A percentile compares a stretch with the other conserved stretches of the same genome.
phyloP scores from a whole-genome alignment of 805 yeast genomes.

The Nakazawaea molendinolei region DNA sequence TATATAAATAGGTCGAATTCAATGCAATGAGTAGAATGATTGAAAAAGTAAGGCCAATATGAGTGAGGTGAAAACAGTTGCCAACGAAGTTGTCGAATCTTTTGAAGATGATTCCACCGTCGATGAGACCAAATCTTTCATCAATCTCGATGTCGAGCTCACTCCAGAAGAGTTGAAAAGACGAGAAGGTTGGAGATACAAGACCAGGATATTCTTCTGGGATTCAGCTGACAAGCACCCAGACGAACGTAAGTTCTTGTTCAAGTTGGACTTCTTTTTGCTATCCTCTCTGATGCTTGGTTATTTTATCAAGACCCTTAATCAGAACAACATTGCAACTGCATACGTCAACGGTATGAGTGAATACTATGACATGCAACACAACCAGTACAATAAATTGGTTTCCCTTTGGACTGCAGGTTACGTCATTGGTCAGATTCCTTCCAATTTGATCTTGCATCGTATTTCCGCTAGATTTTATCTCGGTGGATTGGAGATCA shows the following conservation, averaged over 20 bases:
- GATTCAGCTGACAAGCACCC: constrained; percentile 30
- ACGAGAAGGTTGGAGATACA: background rate
- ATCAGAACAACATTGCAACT: constrained; percentile 48
- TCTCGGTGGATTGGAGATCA: constrained; percentile 49
- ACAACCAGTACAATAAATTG: constrained; percentile 43
- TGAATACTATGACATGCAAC: constrained; percentile 43
- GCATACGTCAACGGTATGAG: constrained; percentile 56
- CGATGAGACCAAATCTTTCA: constrained; percentile 1
- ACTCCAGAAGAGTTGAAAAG: constrained; percentile 1
- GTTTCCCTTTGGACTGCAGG: constrained; percentile 50
- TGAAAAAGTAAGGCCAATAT: no score
- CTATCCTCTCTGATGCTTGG: constrained; percentile 44
- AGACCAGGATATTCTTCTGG: constrained; percentile 17
- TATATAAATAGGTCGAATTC: no score
- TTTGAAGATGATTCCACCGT: background rate
- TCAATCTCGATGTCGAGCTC: constrained; percentile 1
- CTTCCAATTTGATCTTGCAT: constrained; percentile 52
- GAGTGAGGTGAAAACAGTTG: no score
- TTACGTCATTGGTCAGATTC: constrained; percentile 52
- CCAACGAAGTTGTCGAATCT: background rate
- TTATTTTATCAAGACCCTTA: constrained; percentile 60
- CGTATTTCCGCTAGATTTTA: constrained; percentile 47
- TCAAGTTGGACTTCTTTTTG: constrained; percentile 38
- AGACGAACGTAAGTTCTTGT: constrained; percentile 25
- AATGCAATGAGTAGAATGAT: no score